Evolutionary conservation across 176 grass and related monocot genomes (phyloP), one percentile per base, ranked within the genome.

Genomic region (Avena atlantica): DNA sequence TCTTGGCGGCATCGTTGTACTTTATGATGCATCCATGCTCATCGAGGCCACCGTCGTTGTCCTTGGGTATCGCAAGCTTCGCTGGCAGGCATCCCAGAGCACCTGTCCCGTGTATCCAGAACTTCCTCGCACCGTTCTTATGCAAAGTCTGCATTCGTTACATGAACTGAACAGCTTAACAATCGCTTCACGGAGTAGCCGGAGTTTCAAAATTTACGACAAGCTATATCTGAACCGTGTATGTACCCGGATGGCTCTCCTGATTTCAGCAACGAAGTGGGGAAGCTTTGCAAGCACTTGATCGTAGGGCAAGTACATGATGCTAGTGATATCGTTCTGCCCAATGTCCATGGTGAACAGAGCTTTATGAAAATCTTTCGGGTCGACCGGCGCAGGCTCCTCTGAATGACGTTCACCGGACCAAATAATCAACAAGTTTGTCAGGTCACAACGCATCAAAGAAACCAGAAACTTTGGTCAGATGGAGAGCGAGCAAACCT

Each of bases 271-370:
- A 75, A 94, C 51, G 1, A 94, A 16, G 9, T 79, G 82, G 8
- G 97, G 92, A 34, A 99, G 91, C 74, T 83, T 94, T 36, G 11
- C 24, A 9, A 99, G 52, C 66, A 92, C 80, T 52, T 87, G 20
- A 63, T 89, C 75, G 34, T 91, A 96, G 17, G 82, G 85, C 69
- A 90, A 42, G 69, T 93, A 36, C 58, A 99, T 85, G 10, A 93
- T 53, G 9, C 20, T 85, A 8, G 86, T 83, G 36, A 99, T 70
- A 83, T 99, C 97, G 14, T 99, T 99, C 25, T 99, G 97, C 29
- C 97, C 97, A 0, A 99, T 96, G 74, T 99, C 97, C 53, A 99
- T 91, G 6, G 83, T 83, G 64, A 93, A 99, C 12, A 99, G 71
- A 59, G 92, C 97, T 27, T 62, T 94, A 37, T 52, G 27, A 21